A percentile compares a stretch with the other conserved stretches of the same genome.
Evolutionary conservation across 176 grass and related monocot species (phyloP).

Genomic region (Oryza punctata): DNA sequence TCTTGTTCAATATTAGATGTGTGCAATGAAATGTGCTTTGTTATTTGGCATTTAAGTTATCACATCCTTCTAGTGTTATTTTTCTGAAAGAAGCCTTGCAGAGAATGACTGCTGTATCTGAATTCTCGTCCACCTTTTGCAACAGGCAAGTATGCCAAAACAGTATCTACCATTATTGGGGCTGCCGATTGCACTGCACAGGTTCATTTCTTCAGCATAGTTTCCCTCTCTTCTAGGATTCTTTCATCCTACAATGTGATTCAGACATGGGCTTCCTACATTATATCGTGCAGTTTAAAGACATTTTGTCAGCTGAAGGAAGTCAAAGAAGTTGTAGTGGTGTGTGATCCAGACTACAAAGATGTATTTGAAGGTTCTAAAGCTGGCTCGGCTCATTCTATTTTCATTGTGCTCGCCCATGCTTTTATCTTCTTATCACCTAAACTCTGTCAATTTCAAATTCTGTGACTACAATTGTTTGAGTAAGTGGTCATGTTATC

Average conservation of each 20-base stretch:
- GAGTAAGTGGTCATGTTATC: background rate
- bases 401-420: constrained; percentile 22
- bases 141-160: constrained; percentile 93
- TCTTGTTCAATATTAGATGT: background rate
- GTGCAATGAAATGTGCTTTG: background rate
- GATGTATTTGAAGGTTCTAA: constrained; percentile 90
- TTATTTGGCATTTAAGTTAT: background rate
- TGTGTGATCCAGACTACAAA: constrained; percentile 85
- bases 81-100: background rate
- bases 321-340: constrained; percentile 98
- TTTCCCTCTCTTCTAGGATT: background rate
- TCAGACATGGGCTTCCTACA: constrained; percentile 21
- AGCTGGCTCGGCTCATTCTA: constrained; percentile 4
- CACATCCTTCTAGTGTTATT: background rate
- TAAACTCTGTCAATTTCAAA: background rate
- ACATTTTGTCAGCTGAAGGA: constrained; percentile 80
- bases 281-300: constrained; percentile 56
- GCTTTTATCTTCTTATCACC: constrained; percentile 20
- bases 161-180: constrained; percentile 88
- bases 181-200: constrained; percentile 89
- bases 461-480: background rate
- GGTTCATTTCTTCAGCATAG: constrained; percentile 44
- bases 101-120: constrained; percentile 17
- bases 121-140: constrained; percentile 25
- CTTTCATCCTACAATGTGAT: background rate